These are phyloP conservation scores for Helotiales sp. DNA, from an alignment of 2,329 filamentous ascomycete species.

Conservation along the genomic window DNA sequence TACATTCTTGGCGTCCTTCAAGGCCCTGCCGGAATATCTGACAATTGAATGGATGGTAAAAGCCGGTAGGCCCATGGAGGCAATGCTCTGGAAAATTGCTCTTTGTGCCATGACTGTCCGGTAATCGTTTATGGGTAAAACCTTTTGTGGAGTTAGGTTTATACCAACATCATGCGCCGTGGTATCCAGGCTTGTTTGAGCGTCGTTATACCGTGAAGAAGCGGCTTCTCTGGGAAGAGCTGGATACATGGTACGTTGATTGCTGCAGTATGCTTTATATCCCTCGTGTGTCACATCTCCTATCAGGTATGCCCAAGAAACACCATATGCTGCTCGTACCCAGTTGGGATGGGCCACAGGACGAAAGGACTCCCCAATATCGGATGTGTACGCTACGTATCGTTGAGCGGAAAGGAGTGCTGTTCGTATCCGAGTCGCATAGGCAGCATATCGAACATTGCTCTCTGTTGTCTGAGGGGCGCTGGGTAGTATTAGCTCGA, in stretches of 20 bases:
- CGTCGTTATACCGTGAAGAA: constrained; percentile 34
- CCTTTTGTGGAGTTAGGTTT: constrained; percentile 40
- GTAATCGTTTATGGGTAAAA: constrained; percentile 84
- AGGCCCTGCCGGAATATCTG: constrained; percentile 79
- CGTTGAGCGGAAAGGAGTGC: constrained; percentile 88
- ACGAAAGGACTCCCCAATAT: constrained; percentile 94
- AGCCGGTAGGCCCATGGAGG: constrained; percentile 68
- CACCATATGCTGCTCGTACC: constrained; percentile 79
- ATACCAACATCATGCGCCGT: constrained; percentile 15
- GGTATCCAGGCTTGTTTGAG: constrained; percentile 22
- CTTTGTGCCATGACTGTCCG: constrained; percentile 88
- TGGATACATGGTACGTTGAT: constrained; percentile 74
- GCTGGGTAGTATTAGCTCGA: constrained; percentile 41
- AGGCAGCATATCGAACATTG: constrained; percentile 87
- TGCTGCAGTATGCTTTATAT: constrained; percentile 90
- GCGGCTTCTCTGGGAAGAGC: constrained; percentile 47
- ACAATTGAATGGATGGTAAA: constrained; percentile 64
- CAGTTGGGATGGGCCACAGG: constrained; percentile 85
- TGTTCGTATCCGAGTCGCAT: constrained; percentile 81
- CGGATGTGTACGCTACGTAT: constrained; percentile 95
- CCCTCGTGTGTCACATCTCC: constrained; percentile 92
- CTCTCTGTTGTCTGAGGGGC: constrained; percentile 80
- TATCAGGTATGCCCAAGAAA: constrained; percentile 90
- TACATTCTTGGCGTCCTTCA: constrained; percentile 79
- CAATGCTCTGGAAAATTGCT: constrained; percentile 85